Evolutionary conservation across 305 asterid species (phyloP).

Genomic region (Solanum hybrid): DNA sequence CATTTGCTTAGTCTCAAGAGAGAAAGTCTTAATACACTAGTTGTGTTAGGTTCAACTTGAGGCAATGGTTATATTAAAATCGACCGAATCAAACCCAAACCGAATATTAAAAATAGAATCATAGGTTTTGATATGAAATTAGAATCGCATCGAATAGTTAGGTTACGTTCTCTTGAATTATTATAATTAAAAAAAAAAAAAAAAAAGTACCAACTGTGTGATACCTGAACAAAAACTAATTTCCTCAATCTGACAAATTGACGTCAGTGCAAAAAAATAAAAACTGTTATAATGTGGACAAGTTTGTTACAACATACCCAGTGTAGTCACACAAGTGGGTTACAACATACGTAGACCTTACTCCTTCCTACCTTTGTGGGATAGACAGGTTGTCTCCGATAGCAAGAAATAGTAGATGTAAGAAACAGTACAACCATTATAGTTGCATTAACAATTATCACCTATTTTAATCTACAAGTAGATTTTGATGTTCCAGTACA

Average conservation of each 20-base stretch:
- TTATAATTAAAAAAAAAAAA: no score
- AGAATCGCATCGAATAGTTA: background rate
- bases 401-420: background rate
- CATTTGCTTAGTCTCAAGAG: background rate
- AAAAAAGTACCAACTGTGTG: background rate
- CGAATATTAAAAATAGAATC: background rate
- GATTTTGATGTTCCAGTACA: constrained; percentile 8
- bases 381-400: background rate
- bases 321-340: background rate
- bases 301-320: background rate
- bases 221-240: background rate
- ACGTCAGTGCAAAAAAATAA: background rate
- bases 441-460: background rate
- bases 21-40: constrained; percentile 9
- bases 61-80: background rate
- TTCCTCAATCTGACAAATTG: background rate
- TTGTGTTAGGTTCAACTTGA: constrained; percentile 18
- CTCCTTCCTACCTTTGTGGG: background rate
- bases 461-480: constrained; percentile 3
- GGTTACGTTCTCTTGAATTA: background rate
- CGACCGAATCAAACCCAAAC: background rate
- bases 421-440: background rate
- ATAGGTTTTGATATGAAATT: background rate
- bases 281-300: background rate
- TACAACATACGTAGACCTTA: background rate